Evolutionary conservation across 2,329 filamentous ascomycete species (phyloP).

Genomic region (Diaporthe citrichinensis): DNA sequence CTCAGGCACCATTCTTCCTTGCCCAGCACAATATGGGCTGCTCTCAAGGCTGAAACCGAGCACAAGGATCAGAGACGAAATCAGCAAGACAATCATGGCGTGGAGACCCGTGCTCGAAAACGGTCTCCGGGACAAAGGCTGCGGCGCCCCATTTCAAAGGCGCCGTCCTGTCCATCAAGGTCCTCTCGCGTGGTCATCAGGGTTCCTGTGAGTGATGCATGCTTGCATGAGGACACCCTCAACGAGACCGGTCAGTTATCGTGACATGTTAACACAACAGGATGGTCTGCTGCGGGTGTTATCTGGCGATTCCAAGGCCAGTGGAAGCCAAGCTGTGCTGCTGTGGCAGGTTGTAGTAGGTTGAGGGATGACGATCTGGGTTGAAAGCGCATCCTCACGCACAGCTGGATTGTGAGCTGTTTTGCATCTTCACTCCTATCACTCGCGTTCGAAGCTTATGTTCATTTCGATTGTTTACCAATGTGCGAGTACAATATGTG

Average conservation of each 20-base stretch:
- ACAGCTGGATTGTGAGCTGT: neutral
- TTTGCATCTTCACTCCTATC: neutral
- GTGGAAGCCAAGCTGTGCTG: neutral
- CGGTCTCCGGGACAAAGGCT: neutral
- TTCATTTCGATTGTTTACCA: no score
- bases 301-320: neutral
- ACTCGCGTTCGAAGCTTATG: no score
- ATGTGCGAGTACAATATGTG: no score
- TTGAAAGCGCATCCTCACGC: neutral
- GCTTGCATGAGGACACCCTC: neutral
- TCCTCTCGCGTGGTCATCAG: slow-evolving; percentile 18
- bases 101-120: neutral
- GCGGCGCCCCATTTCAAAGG: neutral
- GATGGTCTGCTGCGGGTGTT: neutral
- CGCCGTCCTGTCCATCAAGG: slow-evolving; percentile 17
- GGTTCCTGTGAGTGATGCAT: slow-evolving; percentile 13
- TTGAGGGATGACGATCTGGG: neutral
- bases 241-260: no score
- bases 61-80: slow-evolving; percentile 20
- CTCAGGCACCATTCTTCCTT: neutral
- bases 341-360: no score
- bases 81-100: slow-evolving; percentile 28
- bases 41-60: slow-evolving; percentile 21
- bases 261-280: no score
- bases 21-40: neutral